Base-by-base conservation (phyloP, 2,329 filamentous ascomycete genomes). In the Venturia aucupariae region DNA sequence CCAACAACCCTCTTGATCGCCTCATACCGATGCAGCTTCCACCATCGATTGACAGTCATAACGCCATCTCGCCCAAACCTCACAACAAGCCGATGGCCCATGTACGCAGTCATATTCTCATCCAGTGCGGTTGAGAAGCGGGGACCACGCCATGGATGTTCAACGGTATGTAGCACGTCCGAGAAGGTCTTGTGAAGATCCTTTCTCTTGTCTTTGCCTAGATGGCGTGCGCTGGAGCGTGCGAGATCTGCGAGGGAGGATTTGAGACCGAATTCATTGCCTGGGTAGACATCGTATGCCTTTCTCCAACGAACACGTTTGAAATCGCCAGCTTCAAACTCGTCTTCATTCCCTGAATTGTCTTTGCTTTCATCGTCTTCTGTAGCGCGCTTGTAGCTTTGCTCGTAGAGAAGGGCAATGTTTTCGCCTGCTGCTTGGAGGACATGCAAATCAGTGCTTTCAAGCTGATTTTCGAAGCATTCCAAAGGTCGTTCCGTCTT, bases 351-450 rank as follows among this genome's bases (percentile, higher is more conserved):
- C 48, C 84, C 81, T 17, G 75, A 73, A 39, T 76, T 72, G 2
- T 75, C 76, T 7, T 70, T 64, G 67, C 77, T 66, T 67, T 78
- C 76, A 65, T 88, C 83, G 65, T 83, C 82, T 15, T 84, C 82
- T 69, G 85, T 83, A 60, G 79, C 76, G 42, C 81, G 80, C 0
- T 82, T 84, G 72, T 83, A 86, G 65, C 82, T 84, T 67, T 89
- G 88, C 74, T 96, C 92, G 70, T 90, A 93, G 13, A 96, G 80
- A 11, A 95, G 79, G 0, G 91, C 91, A 66, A 96, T 92, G 73
- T 90, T 90, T 71, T 88, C 84, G 3, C 88, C 90, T 0, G 90
- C 88, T 3, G 88, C 85, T 57, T 90, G 85, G 71, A 94, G 90
- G 0, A 96, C 89, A 10, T 83, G 79, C 0, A 86, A 79, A 65